These are phyloP conservation scores for Gelatoporia subvermispora DNA, from an alignment of 768 basidiomycete genomes.

Conservation along the genomic window DNA sequence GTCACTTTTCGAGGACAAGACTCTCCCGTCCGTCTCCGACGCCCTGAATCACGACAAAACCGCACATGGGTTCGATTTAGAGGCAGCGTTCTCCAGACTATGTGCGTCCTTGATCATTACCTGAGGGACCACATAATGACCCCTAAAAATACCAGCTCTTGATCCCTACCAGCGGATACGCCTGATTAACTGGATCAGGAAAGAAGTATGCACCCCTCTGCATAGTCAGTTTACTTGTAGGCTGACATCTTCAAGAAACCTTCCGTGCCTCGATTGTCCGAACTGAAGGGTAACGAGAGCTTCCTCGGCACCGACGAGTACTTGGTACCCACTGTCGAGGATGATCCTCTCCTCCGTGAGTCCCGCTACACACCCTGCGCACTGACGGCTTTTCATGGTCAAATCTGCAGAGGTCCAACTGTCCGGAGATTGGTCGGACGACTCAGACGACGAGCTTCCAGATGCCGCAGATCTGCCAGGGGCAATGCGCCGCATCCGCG, in stretches of 20 bases:
- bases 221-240: constrained; percentile 3
- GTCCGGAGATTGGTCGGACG: constrained; percentile 68
- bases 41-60: constrained; percentile 57
- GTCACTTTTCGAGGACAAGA: constrained; percentile 72
- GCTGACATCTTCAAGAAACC: constrained; percentile 44
- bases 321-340: constrained; percentile 75
- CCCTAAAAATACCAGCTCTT: constrained; percentile 41
- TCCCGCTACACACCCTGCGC: constrained; percentile 5
- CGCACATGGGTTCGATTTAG: constrained; percentile 60
- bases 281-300: constrained; percentile 50
- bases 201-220: constrained; percentile 42
- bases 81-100: constrained; percentile 42
- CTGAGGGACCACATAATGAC: not conserved
- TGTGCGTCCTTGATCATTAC: constrained; percentile 37
- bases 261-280: constrained; percentile 37
- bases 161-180: constrained; percentile 79
- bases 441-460: constrained; percentile 26
- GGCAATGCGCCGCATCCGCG: constrained; percentile 43
- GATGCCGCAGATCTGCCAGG: constrained; percentile 26
- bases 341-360: constrained; percentile 88
- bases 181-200: constrained; percentile 84
- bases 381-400: not conserved
- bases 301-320: constrained; percentile 75
- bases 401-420: constrained; percentile 41
- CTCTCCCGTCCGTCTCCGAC: constrained; percentile 54